Evolutionary conservation across 768 basidiomycete genomes (phyloP).

Genomic region (Trametes villosa): DNA sequence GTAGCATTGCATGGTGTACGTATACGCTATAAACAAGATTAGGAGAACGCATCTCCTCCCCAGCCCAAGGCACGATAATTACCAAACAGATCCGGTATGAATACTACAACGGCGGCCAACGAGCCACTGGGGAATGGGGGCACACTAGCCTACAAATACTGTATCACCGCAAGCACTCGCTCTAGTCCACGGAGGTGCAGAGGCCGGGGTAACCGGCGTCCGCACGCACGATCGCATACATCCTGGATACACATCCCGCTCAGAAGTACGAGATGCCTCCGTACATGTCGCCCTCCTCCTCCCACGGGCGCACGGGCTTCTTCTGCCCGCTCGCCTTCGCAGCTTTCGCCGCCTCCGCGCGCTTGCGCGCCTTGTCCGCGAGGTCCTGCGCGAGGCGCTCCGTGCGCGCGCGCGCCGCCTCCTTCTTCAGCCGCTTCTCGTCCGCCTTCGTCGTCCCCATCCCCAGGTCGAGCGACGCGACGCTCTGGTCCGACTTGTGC

Average conservation of each 20-base stretch:
- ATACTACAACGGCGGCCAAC: neutral
- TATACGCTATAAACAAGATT: neutral
- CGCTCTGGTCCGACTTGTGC: slow-evolving; percentile 17
- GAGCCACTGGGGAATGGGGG: slow-evolving; percentile 9
- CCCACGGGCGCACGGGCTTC: slow-evolving; percentile 17
- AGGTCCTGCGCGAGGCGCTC: slow-evolving; percentile 51
- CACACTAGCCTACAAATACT: slow-evolving; percentile 19
- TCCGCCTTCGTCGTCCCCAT: slow-evolving; percentile 36
- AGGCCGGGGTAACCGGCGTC: neutral
- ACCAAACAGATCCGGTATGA: slow-evolving; percentile 9
- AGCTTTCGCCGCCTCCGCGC: slow-evolving; percentile 32
- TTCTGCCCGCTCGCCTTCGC: slow-evolving; percentile 17
- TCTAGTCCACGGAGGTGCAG: neutral
- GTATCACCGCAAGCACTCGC: slow-evolving; percentile 2
- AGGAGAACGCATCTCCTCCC: neutral
- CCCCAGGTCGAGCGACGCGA: slow-evolving; percentile 17
- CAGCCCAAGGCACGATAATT: slow-evolving; percentile 1
- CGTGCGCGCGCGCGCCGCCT: slow-evolving; percentile 42
- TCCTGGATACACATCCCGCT: neutral
- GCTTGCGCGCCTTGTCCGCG: slow-evolving; percentile 39
- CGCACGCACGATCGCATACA: neutral
- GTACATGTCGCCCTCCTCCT: slow-evolving; percentile 22
- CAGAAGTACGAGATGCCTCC: slow-evolving; percentile 24
- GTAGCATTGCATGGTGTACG: neutral
- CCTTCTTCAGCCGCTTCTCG: slow-evolving; percentile 48